phyloP scores from a whole-genome alignment of 805 yeast species.

The Yamadazyma sp. region DNA sequence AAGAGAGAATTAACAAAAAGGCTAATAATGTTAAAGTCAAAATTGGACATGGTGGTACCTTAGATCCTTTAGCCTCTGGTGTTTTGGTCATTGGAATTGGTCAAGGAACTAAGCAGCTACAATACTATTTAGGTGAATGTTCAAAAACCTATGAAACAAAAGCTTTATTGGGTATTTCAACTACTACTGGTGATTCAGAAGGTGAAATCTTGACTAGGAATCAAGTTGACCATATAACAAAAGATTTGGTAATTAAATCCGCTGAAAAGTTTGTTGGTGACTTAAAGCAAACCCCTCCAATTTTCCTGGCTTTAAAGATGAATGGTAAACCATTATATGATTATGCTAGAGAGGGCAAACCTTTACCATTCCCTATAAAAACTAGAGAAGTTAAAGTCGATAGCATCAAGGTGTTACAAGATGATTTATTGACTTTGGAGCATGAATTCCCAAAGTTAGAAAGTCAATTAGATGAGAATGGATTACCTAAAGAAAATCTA shows the following conservation, averaged over 20 bases:
- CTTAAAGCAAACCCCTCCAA: constrained; percentile 88
- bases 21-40: constrained; percentile 62
- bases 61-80: constrained; percentile 96
- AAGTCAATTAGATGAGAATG: constrained; percentile 47
- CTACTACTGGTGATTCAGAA: constrained; percentile 92
- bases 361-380: constrained; percentile 81
- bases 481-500: constrained; percentile 41
- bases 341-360: constrained; percentile 84
- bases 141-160: constrained; percentile 77
- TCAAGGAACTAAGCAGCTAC: constrained; percentile 78
- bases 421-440: constrained; percentile 50
- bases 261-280: constrained; percentile 73
- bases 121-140: constrained; percentile 68
- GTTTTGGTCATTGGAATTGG: constrained; percentile 92
- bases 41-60: constrained; percentile 97
- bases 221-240: constrained; percentile 53
- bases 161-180: constrained; percentile 84
- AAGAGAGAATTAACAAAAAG: constrained; percentile 49
- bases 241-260: constrained; percentile 47
- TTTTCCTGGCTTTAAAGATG: constrained; percentile 90
- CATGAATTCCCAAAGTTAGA: constrained; percentile 51
- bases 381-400: constrained; percentile 66
- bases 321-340: constrained; percentile 92
- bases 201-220: constrained; percentile 72
- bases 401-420: constrained; percentile 48